Evolutionary conservation across 306 rosid species (phyloP), one percentile per base, ranked within the genome.

Genomic region (Glycine latifolia): DNA sequence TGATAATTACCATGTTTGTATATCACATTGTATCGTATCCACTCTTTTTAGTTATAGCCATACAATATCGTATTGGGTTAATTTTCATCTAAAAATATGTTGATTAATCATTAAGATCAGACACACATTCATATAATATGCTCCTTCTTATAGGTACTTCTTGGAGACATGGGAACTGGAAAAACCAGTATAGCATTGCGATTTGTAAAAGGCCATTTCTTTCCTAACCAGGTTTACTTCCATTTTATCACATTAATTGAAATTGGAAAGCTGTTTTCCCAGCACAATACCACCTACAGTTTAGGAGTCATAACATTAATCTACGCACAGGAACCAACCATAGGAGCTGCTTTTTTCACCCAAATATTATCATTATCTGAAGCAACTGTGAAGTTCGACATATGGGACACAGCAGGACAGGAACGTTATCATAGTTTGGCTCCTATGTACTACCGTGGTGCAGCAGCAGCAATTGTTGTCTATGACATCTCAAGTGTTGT

Each of bases 351-450:
- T 0, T 94, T 94, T 76, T 94, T 92, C 91, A 89, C 98, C 6
- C 97, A 94, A 73, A 91, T 91, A 82, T 80, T 94, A 46, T 90
- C 98, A 52, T 75, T 94, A 79, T 79, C 90, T 67, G 98, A 94
- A 73, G 98, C 92, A 2, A 92, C 97, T 0, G 94, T 94, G 81
- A 94, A 94, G 89, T 91, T 94, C 78, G 98, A 94, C 35, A 92
- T 94, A 81, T 94, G 98, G 98, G 98, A 94, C 84, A 94, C 98
- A 74, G 97, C 98, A 52, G 98, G 98, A 73, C 98, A 94, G 81
- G 98, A 94, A 81, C 76, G 98, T 55, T 94, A 92, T 82, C 97
- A 92, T 73, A 92, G 97, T 87, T 85, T 92, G 83, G 97, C 98
- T 80, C 98, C 98, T 7, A 94, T 94, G 98, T 94, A 94, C 70